Conservation (phyloP, 148 eudicot species). For the Heliosperma pusillum region DNA sequence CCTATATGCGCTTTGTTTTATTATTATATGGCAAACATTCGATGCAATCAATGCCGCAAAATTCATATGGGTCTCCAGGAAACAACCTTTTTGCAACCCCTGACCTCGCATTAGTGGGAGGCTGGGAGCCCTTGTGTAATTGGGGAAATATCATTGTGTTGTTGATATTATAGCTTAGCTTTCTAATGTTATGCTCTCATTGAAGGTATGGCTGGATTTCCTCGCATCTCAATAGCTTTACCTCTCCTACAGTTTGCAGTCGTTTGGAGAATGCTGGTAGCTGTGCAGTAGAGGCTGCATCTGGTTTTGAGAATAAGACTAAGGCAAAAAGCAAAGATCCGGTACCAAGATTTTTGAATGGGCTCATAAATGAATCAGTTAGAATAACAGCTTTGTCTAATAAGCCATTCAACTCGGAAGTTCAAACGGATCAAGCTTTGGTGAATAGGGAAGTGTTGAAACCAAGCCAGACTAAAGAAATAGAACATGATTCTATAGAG, state of each 20-base stretch:
- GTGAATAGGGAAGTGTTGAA: not conserved
- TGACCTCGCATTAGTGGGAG: not conserved
- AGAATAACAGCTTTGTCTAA: slow-evolving; percentile 21
- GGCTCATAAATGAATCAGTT: slow-evolving; percentile 14
- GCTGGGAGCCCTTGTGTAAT: not conserved
- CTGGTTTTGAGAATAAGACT: slow-evolving; percentile 17
- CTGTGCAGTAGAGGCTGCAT: slow-evolving; percentile 17
- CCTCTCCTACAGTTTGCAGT: slow-evolving; percentile 28
- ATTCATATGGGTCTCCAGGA: not conserved
- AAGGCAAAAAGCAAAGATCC: slow-evolving; percentile 16
- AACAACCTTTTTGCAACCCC: not conserved
- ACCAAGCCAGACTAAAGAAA: slow-evolving; percentile 12
- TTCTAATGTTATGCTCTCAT: slow-evolving; percentile 31
- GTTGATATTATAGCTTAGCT: slow-evolving; percentile 9
- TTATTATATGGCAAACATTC: not conserved
- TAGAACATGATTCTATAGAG: slow-evolving; percentile 21
- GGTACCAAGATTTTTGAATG: slow-evolving; percentile 13
- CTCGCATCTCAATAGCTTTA: slow-evolving; percentile 26
- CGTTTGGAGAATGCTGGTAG: slow-evolving; percentile 19
- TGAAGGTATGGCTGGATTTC: slow-evolving; percentile 86
- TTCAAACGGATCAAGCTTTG: slow-evolving; percentile 3
- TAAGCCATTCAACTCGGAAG: slow-evolving; percentile 14
- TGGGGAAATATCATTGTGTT: not conserved
- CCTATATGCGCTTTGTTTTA: not conserved
- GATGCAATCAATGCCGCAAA: not conserved